Evolutionary conservation across 2,329 filamentous ascomycete species (phyloP).

Genomic region (Arachnomyces sp.): DNA sequence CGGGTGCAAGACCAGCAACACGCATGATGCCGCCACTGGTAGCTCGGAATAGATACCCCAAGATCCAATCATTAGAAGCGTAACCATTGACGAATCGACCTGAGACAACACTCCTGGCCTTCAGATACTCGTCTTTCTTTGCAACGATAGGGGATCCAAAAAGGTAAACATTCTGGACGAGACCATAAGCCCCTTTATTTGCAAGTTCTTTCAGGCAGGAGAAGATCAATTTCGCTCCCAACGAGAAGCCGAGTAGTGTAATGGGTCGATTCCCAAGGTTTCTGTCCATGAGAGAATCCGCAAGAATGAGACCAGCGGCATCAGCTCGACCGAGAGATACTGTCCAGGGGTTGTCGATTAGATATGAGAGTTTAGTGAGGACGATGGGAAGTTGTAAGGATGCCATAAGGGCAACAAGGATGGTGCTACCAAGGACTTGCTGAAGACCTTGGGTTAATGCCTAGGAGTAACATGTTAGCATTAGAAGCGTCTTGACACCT

Average conservation of each 20-base stretch:
- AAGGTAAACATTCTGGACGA: constrained; percentile 90
- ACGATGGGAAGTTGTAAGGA: constrained; percentile 87
- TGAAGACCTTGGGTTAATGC: constrained; percentile 93
- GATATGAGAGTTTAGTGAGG: constrained; percentile 84
- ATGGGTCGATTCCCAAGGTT: constrained; percentile 86
- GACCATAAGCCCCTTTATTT: constrained; percentile 70
- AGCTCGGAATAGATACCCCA: constrained; percentile 89
- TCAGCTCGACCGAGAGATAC: constrained; percentile 90
- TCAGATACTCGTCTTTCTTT: constrained; percentile 81
- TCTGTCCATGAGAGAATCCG: constrained; percentile 84
- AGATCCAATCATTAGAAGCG: constrained; percentile 91
- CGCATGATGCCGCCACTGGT: constrained; percentile 86
- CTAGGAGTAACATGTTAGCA: constrained; percentile 39
- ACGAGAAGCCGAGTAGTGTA: constrained; percentile 88
- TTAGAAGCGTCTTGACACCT: neutral
- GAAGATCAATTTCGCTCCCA: constrained; percentile 87
- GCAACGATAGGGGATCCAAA: constrained; percentile 89
- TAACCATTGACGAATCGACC: constrained; percentile 95
- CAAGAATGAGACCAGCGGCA: constrained; percentile 80
- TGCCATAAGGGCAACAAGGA: constrained; percentile 83
- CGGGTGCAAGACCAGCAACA: constrained; percentile 70
- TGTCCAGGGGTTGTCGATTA: constrained; percentile 97
- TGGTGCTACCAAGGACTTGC: constrained; percentile 84
- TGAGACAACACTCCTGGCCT: constrained; percentile 70
- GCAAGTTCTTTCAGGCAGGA: constrained; percentile 82